Conservation (phyloP, 2,329 filamentous ascomycete genomes). For the Penicillium sp. region DNA sequence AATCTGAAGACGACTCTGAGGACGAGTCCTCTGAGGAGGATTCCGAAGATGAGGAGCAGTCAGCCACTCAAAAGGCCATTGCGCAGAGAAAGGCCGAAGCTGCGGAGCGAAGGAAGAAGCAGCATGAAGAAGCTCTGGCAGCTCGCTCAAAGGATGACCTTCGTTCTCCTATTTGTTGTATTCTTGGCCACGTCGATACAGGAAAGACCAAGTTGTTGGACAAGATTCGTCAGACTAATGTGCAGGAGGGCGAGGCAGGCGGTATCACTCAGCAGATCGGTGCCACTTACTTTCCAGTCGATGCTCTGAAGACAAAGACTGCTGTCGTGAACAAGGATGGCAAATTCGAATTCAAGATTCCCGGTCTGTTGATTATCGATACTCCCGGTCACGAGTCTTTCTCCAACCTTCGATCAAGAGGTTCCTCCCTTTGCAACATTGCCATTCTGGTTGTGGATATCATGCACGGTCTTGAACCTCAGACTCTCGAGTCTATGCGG, state of each 20-base stretch:
- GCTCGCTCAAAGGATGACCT: conserved; percentile 91
- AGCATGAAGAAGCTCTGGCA: conserved; percentile 85
- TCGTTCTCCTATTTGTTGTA: conserved; percentile 98
- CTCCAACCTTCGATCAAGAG: conserved; percentile 93
- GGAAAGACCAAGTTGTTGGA: conserved; percentile 99
- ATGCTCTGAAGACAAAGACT: conserved; percentile 89
- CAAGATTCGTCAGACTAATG: conserved; percentile 97
- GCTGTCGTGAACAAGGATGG: conserved; percentile 87
- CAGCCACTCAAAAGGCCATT: conserved; percentile 69
- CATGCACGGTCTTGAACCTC: conserved; percentile 97
- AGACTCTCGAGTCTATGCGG: conserved; percentile 96
- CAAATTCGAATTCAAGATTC: conserved; percentile 93
- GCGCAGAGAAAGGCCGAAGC: conserved; percentile 82
- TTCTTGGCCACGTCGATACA: conserved; percentile 99
- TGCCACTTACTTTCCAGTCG: conserved; percentile 97
- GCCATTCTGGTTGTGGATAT: conserved; percentile 98
- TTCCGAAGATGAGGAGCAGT: conserved; percentile 66
- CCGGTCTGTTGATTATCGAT: conserved; percentile 93
- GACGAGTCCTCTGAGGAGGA: conserved; percentile 51
- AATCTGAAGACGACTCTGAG: conserved; percentile 32
- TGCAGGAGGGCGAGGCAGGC: conserved; percentile 97
- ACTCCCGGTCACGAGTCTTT: conserved; percentile 99
- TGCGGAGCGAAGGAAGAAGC: conserved; percentile 80
- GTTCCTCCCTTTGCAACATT: conserved; percentile 98
- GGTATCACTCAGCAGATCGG: conserved; percentile 99